Conservation (phyloP, 495 filamentous ascomycete species). For the Xylaria cubensis region DNA sequence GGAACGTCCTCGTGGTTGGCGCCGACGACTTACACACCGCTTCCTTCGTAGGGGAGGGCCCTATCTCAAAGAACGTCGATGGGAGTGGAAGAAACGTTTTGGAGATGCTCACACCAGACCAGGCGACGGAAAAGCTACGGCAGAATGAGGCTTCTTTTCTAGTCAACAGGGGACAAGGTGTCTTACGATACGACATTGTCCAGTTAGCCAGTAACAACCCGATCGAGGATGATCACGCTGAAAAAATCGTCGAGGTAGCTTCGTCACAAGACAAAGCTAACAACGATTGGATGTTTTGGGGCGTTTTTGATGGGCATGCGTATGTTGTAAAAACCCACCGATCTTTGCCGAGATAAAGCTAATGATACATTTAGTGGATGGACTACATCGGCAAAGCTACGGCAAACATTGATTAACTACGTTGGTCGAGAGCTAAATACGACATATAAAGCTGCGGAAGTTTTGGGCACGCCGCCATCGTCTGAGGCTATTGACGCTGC, state of each 20-base stretch:
- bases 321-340: constrained; percentile 48
- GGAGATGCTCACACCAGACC: constrained; percentile 95
- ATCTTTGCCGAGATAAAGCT: constrained; percentile 25
- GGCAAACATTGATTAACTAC: constrained; percentile 87
- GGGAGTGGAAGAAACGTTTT: constrained; percentile 79
- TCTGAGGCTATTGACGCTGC: constrained; percentile 83
- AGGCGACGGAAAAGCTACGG: constrained; percentile 87
- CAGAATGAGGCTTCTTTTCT: constrained; percentile 89
- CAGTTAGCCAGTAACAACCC: constrained; percentile 96
- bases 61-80: constrained; percentile 85
- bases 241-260: constrained; percentile 94
- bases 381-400: constrained; percentile 96
- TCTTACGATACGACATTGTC: constrained; percentile 93
- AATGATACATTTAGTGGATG: constrained; percentile 69
- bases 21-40: constrained; percentile 85
- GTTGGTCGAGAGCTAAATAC: constrained; percentile 94
- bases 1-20: constrained; percentile 74
- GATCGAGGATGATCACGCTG: constrained; percentile 97
- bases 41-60: constrained; percentile 77
- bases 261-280: constrained; percentile 43
- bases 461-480: constrained; percentile 61
- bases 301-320: constrained; percentile 97
- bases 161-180: constrained; percentile 87
- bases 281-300: constrained; percentile 99
- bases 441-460: constrained; percentile 80